phyloP scores from a whole-genome alignment of 2,329 filamentous ascomycete species.

The Truncatella angustata region DNA sequence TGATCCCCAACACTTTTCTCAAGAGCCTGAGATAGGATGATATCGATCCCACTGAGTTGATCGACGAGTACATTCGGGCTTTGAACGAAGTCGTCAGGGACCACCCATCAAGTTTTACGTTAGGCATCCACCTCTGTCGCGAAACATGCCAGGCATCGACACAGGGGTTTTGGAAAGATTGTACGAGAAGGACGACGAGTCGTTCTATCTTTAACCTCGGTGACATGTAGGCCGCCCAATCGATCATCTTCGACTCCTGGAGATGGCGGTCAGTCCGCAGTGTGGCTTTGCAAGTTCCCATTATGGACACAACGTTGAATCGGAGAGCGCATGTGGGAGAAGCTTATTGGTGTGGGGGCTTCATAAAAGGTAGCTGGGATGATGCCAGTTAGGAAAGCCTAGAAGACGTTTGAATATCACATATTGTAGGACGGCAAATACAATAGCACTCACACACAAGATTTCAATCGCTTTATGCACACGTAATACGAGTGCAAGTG shows the following conservation, averaged over 20 bases:
- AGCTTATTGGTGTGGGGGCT: too few species aligned
- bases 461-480: too few species aligned
- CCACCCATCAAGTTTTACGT: conserved; percentile 54
- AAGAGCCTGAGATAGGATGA: conserved; percentile 54
- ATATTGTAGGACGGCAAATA: too few species aligned
- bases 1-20: conserved; percentile 56
- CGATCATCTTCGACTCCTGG: conserved; percentile 48
- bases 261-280: conserved; percentile 56
- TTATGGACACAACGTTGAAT: conserved; percentile 23
- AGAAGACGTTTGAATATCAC: too few species aligned
- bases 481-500: too few species aligned
- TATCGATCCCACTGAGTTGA: conserved; percentile 47
- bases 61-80: conserved; percentile 60
- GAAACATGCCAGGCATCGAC: conserved; percentile 45
- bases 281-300: conserved; percentile 40
- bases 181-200: conserved; percentile 48
- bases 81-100: conserved; percentile 58
- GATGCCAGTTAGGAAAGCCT: too few species aligned
- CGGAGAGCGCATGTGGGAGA: conserved; percentile 26
- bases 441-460: too few species aligned
- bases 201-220: conserved; percentile 50
- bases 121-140: conserved; percentile 61
- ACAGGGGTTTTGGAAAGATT: conserved; percentile 47
- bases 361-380: too few species aligned
- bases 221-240: too few species aligned